Base-by-base conservation (phyloP, 208 protist genomes). In the Trypanosoma caninum region DNA sequence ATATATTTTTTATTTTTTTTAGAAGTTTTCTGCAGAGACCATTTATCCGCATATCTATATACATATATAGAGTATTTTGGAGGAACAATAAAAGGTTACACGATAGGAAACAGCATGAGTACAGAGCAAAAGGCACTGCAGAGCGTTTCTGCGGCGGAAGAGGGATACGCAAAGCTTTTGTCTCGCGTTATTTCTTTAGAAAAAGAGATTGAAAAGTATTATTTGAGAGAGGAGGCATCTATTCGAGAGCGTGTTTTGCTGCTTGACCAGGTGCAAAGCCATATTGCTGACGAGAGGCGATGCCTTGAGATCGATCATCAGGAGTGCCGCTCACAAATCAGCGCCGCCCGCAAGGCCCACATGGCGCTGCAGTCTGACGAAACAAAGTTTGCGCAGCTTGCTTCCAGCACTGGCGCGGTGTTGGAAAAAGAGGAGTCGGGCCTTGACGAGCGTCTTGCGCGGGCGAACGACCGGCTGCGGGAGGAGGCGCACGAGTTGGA, bases 241-340 rank as follows among this genome's bases (percentile, higher is more conserved):
- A 95, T 95, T 38, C 84, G 89, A 40, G 80, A 84, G 31, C 82
- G 89, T 8, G 89, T 95, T 0, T 66, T 73, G 6, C 58, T 92
- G 35, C 72, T 95, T 6, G 89, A 95, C 42, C 76, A 87, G 35
- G 72, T 92, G 50, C 85, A 92, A 42, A 74, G 78, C 35, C 78
- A 69, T 38, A 89, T 95, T 33, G 76, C 85, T 0, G 82, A 95
- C 30, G 89, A 95, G 75, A 75, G 89, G 14, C 74, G 78, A n/a
- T 84, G 78, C 51, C 69, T 95, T 1, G 83, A 95, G 61, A 50
- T 84, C 11, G 85, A 92, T 41, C 89, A 95, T 41, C 80, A 95
- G 53, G 80, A 95, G 61, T 95, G 89, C 59, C 72, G 89, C 11
- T 69, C 66, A 25, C 82, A 88, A 70, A 95, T 95, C 42, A 90